phyloP scores from a whole-genome alignment of 169 alveolate genomes.

The Amoebophrya sp. region DNA sequence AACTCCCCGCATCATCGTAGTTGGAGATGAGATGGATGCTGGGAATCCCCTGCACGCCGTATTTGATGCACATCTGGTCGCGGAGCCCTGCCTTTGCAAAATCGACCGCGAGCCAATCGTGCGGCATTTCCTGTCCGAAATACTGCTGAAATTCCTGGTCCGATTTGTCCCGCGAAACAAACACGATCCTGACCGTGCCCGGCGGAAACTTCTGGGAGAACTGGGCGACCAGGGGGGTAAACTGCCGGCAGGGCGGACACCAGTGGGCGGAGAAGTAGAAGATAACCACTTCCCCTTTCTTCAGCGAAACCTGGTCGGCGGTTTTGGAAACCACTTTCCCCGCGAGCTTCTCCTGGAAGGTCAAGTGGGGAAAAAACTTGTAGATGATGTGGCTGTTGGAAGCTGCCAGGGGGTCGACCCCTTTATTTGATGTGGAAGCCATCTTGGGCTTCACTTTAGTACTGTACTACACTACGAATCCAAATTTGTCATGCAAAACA shows the following conservation, averaged over 20 bases:
- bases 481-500: no score
- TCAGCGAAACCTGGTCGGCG: no score
- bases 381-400: no score
- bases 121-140: background rate
- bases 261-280: conserved; percentile 68
- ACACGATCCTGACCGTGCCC: background rate
- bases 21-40: background rate
- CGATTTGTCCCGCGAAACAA: conserved; percentile 16
- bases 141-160: background rate
- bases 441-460: no score
- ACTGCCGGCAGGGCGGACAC: conserved; percentile 69
- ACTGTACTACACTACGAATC: no score
- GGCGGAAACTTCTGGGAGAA: conserved; percentile 54
- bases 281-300: conserved; percentile 46
- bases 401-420: no score
- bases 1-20: background rate
- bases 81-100: background rate
- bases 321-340: no score
- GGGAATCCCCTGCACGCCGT: background rate
- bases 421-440: no score
- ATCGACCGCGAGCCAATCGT: conserved; percentile 23
- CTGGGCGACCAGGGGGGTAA: conserved; percentile 61
- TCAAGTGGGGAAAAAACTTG: no score
- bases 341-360: no score
- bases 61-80: background rate